Conservation (phyloP, 495 filamentous ascomycete species). For the Penicillium cosmopolitanum region DNA sequence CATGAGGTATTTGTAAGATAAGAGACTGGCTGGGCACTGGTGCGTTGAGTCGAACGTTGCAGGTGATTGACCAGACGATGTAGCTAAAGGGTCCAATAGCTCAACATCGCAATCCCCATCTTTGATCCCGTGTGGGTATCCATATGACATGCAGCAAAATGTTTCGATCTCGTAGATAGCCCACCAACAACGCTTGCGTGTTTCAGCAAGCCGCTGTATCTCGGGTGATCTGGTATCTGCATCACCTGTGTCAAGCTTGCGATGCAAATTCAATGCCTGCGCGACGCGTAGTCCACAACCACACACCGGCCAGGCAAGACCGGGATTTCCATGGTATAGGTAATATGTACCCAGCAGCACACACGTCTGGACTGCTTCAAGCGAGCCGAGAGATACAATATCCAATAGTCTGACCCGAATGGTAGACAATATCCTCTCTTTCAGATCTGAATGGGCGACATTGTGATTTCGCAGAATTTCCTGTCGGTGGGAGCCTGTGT, state of each 20-base stretch:
- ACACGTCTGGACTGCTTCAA: slow-evolving; percentile 41
- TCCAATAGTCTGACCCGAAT: slow-evolving; percentile 26
- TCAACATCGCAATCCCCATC: slow-evolving; percentile 42
- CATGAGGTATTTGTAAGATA: slow-evolving; percentile 39
- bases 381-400: slow-evolving; percentile 27
- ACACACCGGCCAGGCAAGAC: slow-evolving; percentile 42
- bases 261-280: slow-evolving; percentile 41
- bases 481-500: slow-evolving; percentile 20
- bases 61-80: slow-evolving; percentile 14
- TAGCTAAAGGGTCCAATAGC: slow-evolving; percentile 30
- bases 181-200: slow-evolving; percentile 46
- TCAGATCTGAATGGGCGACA: slow-evolving; percentile 21
- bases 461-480: slow-evolving; percentile 10
- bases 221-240: background rate
- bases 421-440: slow-evolving; percentile 24
- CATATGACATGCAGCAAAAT: slow-evolving; percentile 43
- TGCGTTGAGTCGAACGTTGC: slow-evolving; percentile 12
- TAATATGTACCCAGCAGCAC: slow-evolving; percentile 42
- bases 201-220: slow-evolving; percentile 22
- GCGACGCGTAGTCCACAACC: slow-evolving; percentile 40
- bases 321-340: slow-evolving; percentile 38
- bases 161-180: slow-evolving; percentile 47
- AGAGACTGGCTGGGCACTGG: slow-evolving; percentile 19
- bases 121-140: slow-evolving; percentile 36
- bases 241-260: slow-evolving; percentile 15